Conservation (phyloP, 2,329 filamentous ascomycete species). For the Coniochaeta pulveracea region DNA sequence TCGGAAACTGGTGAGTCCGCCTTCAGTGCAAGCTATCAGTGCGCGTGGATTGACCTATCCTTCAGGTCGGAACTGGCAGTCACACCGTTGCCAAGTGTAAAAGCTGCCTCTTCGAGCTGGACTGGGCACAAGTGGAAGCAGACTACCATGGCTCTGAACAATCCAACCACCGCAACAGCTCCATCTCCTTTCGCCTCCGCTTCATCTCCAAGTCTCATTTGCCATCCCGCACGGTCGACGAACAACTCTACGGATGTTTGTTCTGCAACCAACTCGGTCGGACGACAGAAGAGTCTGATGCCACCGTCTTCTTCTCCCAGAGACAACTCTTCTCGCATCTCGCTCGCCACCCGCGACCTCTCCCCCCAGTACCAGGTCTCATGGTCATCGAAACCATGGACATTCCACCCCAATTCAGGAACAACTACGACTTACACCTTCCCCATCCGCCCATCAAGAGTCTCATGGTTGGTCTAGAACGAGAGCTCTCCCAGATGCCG, state of each 20-base stretch:
- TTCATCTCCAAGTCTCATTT: constrained; percentile 46
- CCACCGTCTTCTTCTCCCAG: constrained; percentile 44
- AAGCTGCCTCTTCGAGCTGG: constrained; percentile 40
- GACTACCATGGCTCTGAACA: constrained; percentile 27
- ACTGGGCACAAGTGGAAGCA: constrained; percentile 38
- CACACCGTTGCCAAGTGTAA: constrained; percentile 38
- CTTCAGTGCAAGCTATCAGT: not conserved
- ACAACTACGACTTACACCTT: constrained; percentile 44
- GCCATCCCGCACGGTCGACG: constrained; percentile 34
- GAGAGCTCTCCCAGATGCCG: constrained; percentile 30
- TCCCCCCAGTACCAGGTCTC: constrained; percentile 36
- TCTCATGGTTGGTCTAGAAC: constrained; percentile 25
- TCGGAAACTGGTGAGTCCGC: constrained; percentile 32
- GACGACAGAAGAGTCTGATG: constrained; percentile 41
- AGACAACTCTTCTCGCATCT: constrained; percentile 41
- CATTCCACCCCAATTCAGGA: constrained; percentile 25
- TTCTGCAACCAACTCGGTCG: constrained; percentile 39
- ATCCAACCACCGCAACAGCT: constrained; percentile 33
- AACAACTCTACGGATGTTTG: constrained; percentile 41
- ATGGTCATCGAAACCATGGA: constrained; percentile 32
- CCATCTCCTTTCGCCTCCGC: constrained; percentile 38
- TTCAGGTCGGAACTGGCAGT: constrained; percentile 19
- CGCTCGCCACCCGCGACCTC: constrained; percentile 38
- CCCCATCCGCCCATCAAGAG: constrained; percentile 26
- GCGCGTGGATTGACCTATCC: no score